Percentiles rank a stretch among this genome's conserved stretches.
Evolutionary conservation across 2,329 filamentous ascomycete genomes (phyloP).

Genomic region (Sporothrix phasma): DNA sequence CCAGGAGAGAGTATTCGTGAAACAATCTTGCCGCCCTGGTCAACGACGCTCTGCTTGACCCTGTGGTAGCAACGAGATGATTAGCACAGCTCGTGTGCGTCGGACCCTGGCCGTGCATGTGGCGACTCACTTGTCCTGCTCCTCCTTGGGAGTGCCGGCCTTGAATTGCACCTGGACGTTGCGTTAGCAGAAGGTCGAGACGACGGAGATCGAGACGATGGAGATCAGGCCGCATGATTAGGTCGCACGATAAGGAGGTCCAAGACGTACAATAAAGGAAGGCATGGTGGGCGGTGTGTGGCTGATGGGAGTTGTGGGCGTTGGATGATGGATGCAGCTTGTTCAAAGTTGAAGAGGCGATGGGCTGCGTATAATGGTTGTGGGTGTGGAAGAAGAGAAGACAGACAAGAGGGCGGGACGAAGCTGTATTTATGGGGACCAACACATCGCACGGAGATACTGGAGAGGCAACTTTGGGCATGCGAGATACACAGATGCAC

Average conservation of each 20-base stretch:
- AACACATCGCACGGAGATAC: background rate
- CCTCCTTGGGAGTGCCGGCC: conserved; percentile 51
- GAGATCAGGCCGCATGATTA: background rate
- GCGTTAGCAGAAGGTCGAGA: background rate
- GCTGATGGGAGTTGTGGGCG: background rate
- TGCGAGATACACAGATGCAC: background rate
- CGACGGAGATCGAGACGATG: no score
- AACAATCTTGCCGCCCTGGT: conserved; percentile 76
- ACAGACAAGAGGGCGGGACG: background rate
- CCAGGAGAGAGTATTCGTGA: conserved; percentile 78
- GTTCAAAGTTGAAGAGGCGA: background rate
- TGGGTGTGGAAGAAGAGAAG: background rate
- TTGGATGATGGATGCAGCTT: background rate
- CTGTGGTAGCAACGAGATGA: conserved; percentile 36
- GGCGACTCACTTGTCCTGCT: conserved; percentile 54
- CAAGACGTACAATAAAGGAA: conserved; percentile 19
- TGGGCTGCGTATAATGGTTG: no score
- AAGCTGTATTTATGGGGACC: background rate
- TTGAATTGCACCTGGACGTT: conserved; percentile 65
- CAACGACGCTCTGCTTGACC: conserved; percentile 63
- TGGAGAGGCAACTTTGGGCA: background rate
- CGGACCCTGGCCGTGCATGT: background rate
- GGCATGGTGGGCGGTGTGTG: conserved; percentile 16
- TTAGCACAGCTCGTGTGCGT: background rate
- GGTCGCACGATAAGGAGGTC: background rate